These are phyloP conservation scores for Claviceps fusiformis DNA, from an alignment of 2,329 filamentous ascomycete species.

Conservation along the genomic window DNA sequence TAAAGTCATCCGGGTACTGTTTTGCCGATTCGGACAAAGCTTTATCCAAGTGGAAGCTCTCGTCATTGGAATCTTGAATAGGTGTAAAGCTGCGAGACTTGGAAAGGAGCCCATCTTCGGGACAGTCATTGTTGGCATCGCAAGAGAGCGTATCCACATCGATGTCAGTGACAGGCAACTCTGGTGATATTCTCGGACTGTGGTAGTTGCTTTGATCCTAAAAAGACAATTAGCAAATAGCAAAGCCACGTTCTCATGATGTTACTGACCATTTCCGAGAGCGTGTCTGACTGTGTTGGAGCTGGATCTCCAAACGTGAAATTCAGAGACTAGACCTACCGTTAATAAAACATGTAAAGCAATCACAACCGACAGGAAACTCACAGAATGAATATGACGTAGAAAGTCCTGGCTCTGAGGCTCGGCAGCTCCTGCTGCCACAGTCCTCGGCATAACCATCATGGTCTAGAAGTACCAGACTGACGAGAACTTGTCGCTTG, in stretches of 20 bases:
- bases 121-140: background rate
- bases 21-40: conserved; percentile 3
- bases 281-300: background rate
- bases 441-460: background rate
- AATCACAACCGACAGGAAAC: background rate
- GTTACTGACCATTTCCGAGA: background rate
- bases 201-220: background rate
- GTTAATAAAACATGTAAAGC: background rate
- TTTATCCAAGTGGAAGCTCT: conserved; percentile 1
- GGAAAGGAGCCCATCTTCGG: background rate
- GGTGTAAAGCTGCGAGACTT: background rate
- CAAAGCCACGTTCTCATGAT: background rate
- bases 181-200: background rate
- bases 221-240: background rate
- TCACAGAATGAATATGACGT: background rate
- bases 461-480: background rate
- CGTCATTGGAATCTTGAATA: background rate
- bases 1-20: background rate
- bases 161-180: background rate
- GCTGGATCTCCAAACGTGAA: background rate
- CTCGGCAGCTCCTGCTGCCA: background rate
- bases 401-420: background rate
- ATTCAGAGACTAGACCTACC: background rate
- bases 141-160: background rate
- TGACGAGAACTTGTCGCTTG: background rate